Evolutionary conservation across 345 rosid genomes (phyloP), one percentile per base, ranked within the genome.

Genomic region (Clausena lansium): DNA sequence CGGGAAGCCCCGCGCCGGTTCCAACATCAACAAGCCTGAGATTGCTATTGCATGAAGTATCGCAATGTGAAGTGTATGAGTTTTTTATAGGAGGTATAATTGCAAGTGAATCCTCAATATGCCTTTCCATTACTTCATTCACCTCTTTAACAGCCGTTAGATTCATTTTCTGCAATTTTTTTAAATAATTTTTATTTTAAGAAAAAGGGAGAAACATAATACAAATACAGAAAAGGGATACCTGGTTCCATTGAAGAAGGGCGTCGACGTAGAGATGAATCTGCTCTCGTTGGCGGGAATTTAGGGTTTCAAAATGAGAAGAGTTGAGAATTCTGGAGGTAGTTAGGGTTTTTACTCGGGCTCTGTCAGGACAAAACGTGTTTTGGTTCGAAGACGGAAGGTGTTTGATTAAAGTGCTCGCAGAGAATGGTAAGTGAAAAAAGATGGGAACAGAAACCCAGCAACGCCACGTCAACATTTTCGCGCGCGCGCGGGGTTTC

Each of bases 1-100:
- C 99, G 27, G 98, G 99, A 83, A 93, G 98, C 35, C 98, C 99
- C 0, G 97, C 87, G 2, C 98, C 98, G 9, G 86, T 92, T 71
- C 99, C 99, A 59, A 95, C 97, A 81, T 95, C 97, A 58, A 95
- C 89, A 32, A 95, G 78, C 2, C 71, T 89, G 68, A 93, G 74
- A 52, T 83, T 79, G 36, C 57, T 52, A 1, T 85, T 80, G 36
- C 67, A 65, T 39, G 87, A 85, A 73, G 39, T 32, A 67, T 19
- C 35, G 74, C 92, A 91, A 73, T 70, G 84, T 6, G 86, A 82
- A 50, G 71, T 11, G 67, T 87, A 92, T 62, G 83, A 84, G 59
- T 83, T 58, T 68, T 61, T 79, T 45, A 95, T 79, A 32, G 93
- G 93, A 76, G 92, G 90, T 79, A 95, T 58, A 22, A 93, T 85